Percentiles rank a stretch among this genome's conserved stretches.
These are phyloP conservation scores for Aurifilum marmelostoma DNA, from an alignment of 2,329 filamentous ascomycete species.

Conservation along the genomic window DNA sequence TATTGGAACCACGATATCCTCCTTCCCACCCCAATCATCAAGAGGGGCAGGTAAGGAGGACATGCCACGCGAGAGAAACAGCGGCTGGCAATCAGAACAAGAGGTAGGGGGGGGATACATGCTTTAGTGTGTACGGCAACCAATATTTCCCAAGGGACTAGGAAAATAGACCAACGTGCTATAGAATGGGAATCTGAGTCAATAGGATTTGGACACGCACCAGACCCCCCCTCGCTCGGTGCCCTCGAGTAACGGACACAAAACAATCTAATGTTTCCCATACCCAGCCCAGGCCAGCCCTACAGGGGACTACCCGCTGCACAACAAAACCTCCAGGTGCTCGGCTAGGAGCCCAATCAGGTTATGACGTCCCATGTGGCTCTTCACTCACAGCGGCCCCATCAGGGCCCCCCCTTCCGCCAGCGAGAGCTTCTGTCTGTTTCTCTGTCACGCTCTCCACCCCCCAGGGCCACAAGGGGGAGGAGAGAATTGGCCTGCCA, in stretches of 20 bases:
- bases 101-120: too few species aligned
- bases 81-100: neutral
- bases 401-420: neutral
- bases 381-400: neutral
- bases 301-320: neutral
- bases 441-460: neutral
- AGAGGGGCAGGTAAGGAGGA: too few species aligned
- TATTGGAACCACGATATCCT: neutral
- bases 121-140: too few species aligned
- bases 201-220: neutral
- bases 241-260: neutral
- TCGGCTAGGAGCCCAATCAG: neutral
- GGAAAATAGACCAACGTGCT: neutral
- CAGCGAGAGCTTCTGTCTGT: too few species aligned
- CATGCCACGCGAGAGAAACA: too few species aligned
- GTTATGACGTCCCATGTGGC: neutral
- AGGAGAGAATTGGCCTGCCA: neutral
- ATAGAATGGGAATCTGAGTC: neutral
- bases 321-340: neutral
- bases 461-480: neutral
- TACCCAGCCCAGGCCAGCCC: too few species aligned
- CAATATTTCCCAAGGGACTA: too few species aligned
- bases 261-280: neutral
- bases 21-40: too few species aligned
- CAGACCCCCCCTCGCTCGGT: neutral